Evolutionary conservation across 169 alveolate species (phyloP).

Genomic region (Plasmodium vivax): DNA sequence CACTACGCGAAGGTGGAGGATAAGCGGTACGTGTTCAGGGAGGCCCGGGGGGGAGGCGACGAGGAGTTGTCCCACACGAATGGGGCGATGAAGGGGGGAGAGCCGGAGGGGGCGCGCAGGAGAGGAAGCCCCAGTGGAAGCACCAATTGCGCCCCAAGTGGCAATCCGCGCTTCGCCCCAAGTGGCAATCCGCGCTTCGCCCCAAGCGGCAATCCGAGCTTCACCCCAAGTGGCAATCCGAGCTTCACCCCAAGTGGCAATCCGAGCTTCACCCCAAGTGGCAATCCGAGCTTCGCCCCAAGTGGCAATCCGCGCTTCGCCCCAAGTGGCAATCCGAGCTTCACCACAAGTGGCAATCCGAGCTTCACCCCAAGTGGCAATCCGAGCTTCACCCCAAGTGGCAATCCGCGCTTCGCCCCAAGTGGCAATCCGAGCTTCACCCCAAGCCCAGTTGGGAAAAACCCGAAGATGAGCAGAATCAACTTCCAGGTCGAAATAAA

Average conservation of each 20-base stretch:
- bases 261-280: not conserved
- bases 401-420: not conserved
- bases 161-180: not conserved
- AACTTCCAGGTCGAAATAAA: slow-evolving; percentile 22
- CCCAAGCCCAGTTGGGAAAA: not conserved
- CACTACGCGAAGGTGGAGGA: slow-evolving; percentile 7
- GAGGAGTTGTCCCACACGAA: not conserved
- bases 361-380: not conserved
- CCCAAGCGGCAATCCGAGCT: not conserved
- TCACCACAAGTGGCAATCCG: not conserved
- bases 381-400: no score
- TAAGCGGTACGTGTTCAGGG: slow-evolving; percentile 14
- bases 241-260: not conserved
- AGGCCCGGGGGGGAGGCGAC: not conserved
- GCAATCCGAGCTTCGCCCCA: not conserved
- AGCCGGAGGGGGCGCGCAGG: not conserved
- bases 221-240: no score
- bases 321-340: not conserved
- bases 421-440: not conserved
- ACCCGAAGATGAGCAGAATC: not conserved
- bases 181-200: not conserved
- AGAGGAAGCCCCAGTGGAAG: not conserved
- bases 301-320: no score
- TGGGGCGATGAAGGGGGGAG: not conserved
- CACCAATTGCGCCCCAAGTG: not conserved